Conservation (phyloP, 768 basidiomycete genomes). For the Boletus edulis region DNA sequence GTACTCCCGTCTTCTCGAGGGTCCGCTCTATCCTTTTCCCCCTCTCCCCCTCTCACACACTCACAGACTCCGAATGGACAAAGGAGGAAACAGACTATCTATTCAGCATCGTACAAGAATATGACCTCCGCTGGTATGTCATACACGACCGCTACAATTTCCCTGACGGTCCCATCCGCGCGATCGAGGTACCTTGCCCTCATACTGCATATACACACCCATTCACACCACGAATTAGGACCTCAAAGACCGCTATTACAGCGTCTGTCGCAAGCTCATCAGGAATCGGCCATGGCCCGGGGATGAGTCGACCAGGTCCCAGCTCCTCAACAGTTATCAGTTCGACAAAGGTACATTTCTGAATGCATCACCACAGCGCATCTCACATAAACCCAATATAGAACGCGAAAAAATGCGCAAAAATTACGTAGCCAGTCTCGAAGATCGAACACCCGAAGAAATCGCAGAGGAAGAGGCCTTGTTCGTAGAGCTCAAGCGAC, state of each 20-base stretch:
- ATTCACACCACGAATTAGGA: constrained; percentile 43
- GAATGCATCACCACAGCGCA: too few species aligned
- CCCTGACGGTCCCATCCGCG: constrained; percentile 48
- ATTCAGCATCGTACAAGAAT: constrained; percentile 74
- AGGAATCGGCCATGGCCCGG: constrained; percentile 82
- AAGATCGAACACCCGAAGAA: constrained; percentile 83
- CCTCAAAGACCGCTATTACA: constrained; percentile 91
- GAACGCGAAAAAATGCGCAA: constrained; percentile 88
- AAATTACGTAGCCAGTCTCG: constrained; percentile 82
- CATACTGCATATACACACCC: not conserved
- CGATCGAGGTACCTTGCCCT: constrained; percentile 59
- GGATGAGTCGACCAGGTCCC: constrained; percentile 69
- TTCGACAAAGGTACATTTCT: constrained; percentile 78
- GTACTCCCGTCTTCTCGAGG: constrained; percentile 76
- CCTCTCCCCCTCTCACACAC: not conserved
- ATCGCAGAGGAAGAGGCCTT: constrained; percentile 94
- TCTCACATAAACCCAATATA: constrained; percentile 27
- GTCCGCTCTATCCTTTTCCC: constrained; percentile 34
- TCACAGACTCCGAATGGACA: constrained; percentile 78
- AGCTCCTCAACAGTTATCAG: constrained; percentile 65
- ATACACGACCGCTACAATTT: constrained; percentile 88
- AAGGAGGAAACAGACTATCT: constrained; percentile 94
- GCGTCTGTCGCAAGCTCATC: constrained; percentile 84
- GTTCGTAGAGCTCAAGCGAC: constrained; percentile 89
- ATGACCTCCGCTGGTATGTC: constrained; percentile 87